Conservation (phyloP, 352 stramenopile genomes). For the Globisporangium spinosum region DNA sequence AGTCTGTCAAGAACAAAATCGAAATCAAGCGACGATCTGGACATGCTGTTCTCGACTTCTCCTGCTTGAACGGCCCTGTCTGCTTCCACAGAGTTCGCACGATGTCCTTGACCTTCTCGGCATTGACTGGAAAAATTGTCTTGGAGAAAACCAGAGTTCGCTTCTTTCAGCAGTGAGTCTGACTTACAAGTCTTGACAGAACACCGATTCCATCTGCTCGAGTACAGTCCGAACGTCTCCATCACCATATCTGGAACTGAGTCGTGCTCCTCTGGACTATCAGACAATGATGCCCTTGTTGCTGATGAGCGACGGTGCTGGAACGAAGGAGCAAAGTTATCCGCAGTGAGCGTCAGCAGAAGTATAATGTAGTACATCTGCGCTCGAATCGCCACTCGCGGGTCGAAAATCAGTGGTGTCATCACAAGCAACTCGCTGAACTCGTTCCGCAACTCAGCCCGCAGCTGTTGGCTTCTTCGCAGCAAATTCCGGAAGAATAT, state of each 20-base stretch:
- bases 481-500: conserved; percentile 42
- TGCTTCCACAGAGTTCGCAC: neutral
- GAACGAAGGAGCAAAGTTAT: conserved; percentile 31
- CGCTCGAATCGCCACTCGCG: conserved; percentile 33
- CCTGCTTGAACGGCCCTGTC: neutral
- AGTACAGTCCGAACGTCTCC: conserved; percentile 42
- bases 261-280: neutral
- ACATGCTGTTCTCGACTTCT: neutral
- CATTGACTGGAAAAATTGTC: neutral
- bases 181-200: conserved; percentile 24
- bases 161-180: conserved; percentile 13
- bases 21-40: conserved; percentile 22
- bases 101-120: neutral
- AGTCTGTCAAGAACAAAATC: conserved; percentile 28
- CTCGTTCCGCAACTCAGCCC: conserved; percentile 29
- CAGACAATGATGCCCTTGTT: neutral
- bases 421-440: conserved; percentile 21
- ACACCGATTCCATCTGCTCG: conserved; percentile 34
- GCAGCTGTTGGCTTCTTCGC: conserved; percentile 33
- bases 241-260: conserved; percentile 12
- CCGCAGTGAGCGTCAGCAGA: conserved; percentile 45
- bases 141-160: neutral
- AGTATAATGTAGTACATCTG: conserved; percentile 63
- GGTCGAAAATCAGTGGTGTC: conserved; percentile 41
- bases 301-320: neutral